Evolutionary conservation across 2,329 filamentous ascomycete genomes (phyloP).

Genomic region (Fonsecaea pedrosoi): DNA sequence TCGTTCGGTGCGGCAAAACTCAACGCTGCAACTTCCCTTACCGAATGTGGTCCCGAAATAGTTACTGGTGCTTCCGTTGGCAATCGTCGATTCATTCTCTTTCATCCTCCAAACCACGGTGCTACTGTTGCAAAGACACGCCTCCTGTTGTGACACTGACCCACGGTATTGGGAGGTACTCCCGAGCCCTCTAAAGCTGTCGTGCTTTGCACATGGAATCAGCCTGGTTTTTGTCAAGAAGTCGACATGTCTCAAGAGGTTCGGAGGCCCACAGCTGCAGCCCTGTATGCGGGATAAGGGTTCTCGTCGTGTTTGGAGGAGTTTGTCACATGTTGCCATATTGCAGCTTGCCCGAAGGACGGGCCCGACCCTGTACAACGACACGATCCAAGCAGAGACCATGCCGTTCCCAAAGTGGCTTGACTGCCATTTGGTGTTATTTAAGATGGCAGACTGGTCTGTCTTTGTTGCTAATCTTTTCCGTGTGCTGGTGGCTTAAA

Average conservation of each 20-base stretch:
- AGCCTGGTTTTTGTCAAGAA: background rate
- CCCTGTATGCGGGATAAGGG: slow-evolving; percentile 18
- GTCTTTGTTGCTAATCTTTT: slow-evolving; percentile 1
- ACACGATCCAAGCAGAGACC: slow-evolving; percentile 13
- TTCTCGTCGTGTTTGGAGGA: slow-evolving; percentile 31
- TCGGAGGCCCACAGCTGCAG: slow-evolving; percentile 29
- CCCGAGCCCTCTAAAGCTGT: slow-evolving; percentile 1
- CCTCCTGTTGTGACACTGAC: slow-evolving; percentile 25
- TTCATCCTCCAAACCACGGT: slow-evolving; percentile 7
- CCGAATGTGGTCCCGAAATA: slow-evolving; percentile 23
- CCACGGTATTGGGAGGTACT: slow-evolving; percentile 29
- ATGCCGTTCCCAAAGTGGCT: slow-evolving; percentile 4
- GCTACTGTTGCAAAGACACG: slow-evolving; percentile 17
- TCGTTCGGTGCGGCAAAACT: slow-evolving; percentile 8
- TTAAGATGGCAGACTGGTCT: slow-evolving; percentile 19
- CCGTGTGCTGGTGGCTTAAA: background rate
- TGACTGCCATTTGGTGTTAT: slow-evolving; percentile 20
- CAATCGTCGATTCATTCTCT: slow-evolving; percentile 9
- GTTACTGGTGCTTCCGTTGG: slow-evolving; percentile 13
- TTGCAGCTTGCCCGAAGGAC: slow-evolving; percentile 27
- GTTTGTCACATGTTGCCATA: slow-evolving; percentile 32
- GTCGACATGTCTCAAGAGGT: slow-evolving; percentile 26
- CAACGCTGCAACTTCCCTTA: slow-evolving; percentile 27
- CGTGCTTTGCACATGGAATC: slow-evolving; percentile 6
- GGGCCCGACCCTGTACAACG: slow-evolving; percentile 30